Evolutionary conservation across 2,329 filamentous ascomycete genomes (phyloP), one percentile per base, ranked within the genome.

Genomic region (Didymella pinodella): DNA sequence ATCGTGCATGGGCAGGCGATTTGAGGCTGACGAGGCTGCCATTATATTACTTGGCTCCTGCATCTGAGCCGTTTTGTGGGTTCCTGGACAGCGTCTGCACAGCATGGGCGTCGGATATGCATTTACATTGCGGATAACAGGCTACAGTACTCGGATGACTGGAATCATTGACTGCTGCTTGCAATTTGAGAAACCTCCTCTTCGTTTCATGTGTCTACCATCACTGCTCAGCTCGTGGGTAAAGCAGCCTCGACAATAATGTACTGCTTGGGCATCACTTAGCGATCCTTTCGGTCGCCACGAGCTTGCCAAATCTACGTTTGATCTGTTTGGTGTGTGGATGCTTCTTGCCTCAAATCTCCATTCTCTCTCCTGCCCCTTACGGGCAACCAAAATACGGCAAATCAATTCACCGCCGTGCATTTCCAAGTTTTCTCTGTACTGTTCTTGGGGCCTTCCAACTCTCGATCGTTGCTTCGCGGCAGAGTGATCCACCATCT

Each of bases 401-500:
- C 22, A 55, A 25, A 14, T 57, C 48, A 48, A 56, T 68, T 51
- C 60, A 56, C 43, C 61, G 59, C 51, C 61, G 61, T 46, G 56
- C 47, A 28, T 54, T 12, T 11, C 16, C 20, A 16, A 40, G 25
- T 16, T 26, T 44, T 31, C 25, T 54, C 7, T 25, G 28, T 20
- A 5, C 41, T 34, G 54, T 59, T 32, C 41, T 54, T 7, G 50
- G 41, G 7, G 41, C 45, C 50, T 68, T 70, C 68, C 65, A 68
- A 29, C 31, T 57, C 32, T 59, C 66, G 43, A 72, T 66, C 16
- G 57, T 63, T 8, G 57, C 59, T 49, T 72, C 69, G 38, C 69
- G 57, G 45, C 66, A 67, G 2, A 72, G 14, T 3, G 71, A 64
- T 7, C 58, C 64, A 1, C 69, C 70, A 38, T 71, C 67, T 38